Evolutionary conservation across 192 early-diverging fungal species (phyloP).

Genomic region (Coemansia sp.): DNA sequence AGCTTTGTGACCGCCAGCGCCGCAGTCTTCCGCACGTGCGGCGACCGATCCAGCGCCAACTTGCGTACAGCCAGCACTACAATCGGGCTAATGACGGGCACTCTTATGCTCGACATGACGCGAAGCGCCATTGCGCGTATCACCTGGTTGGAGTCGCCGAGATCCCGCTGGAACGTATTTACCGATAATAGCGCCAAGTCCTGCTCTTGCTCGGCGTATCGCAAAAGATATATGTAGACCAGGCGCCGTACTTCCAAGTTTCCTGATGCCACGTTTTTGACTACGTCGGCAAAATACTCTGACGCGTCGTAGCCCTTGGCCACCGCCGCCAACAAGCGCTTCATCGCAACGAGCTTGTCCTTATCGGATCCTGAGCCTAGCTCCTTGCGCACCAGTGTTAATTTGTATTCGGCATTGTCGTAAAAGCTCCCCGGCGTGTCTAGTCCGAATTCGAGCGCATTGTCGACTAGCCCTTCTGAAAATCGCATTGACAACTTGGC

Average conservation of each 20-base stretch:
- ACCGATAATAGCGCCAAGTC: slow-evolving; percentile 94
- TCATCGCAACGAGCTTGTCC: slow-evolving; percentile 91
- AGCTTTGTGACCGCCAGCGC: slow-evolving; percentile 87
- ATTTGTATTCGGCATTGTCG: slow-evolving; percentile 86
- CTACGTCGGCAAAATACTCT: slow-evolving; percentile 90
- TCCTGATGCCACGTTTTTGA: slow-evolving; percentile 94
- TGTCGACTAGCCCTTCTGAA: slow-evolving; percentile 84
- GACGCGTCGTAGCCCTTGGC: slow-evolving; percentile 89
- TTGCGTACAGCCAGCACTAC: slow-evolving; percentile 90
- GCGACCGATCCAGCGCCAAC: slow-evolving; percentile 79
- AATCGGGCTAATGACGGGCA: slow-evolving; percentile 89
- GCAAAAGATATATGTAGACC: slow-evolving; percentile 94
- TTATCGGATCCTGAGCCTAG: slow-evolving; percentile 84
- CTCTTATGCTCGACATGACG: slow-evolving; percentile 93
- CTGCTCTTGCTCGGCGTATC: slow-evolving; percentile 95
- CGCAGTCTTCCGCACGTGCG: slow-evolving; percentile 92
- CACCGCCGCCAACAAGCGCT: slow-evolving; percentile 89
- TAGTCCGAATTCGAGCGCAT: slow-evolving; percentile 83
- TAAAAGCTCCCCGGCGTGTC: slow-evolving; percentile 78
- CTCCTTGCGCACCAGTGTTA: slow-evolving; percentile 70
- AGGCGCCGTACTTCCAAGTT: slow-evolving; percentile 90
- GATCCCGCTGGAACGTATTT: slow-evolving; percentile 98
- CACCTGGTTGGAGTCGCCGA: slow-evolving; percentile 87
- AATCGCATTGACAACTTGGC: slow-evolving; percentile 77
- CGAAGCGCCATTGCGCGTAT: slow-evolving; percentile 95